Evolutionary conservation across 257 asterid species (phyloP).

Genomic region (Handroanthus guayacan): DNA sequence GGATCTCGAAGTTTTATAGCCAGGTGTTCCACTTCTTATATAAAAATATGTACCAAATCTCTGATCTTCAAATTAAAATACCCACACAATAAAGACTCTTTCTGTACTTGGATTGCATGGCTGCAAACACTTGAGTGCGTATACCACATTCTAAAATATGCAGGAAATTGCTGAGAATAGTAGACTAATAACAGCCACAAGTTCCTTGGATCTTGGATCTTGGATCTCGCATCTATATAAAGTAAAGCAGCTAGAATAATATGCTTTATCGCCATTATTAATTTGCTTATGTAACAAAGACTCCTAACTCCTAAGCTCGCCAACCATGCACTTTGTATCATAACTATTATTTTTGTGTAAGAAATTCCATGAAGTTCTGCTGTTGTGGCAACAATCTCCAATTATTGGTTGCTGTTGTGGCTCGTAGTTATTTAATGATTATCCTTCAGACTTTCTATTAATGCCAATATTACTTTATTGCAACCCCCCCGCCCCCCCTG

Average conservation of each 20-base stretch:
- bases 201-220: constrained; percentile 35
- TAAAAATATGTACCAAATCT: constrained; percentile 14
- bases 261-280: too few relatives aligned
- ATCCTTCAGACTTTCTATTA: too few relatives aligned
- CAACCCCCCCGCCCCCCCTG: too few relatives aligned
- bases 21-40: constrained; percentile 44
- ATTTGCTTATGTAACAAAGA: too few relatives aligned
- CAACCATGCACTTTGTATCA: too few relatives aligned
- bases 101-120: constrained; percentile 48
- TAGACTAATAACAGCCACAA: constrained; percentile 47
- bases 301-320: too few relatives aligned
- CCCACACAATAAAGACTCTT: constrained; percentile 32
- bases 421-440: too few relatives aligned
- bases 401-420: too few relatives aligned
- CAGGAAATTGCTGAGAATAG: constrained; percentile 50
- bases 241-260: constrained; percentile 20
- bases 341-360: too few relatives aligned
- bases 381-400: too few relatives aligned
- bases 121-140: constrained; percentile 38
- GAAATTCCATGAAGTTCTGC: too few relatives aligned
- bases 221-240: constrained; percentile 32
- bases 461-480: too few relatives aligned
- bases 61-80: constrained; percentile 32
- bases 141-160: constrained; percentile 23
- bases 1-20: constrained; percentile 45